Evolutionary conservation across 176 grass and related monocot genomes (phyloP).

Genomic region (Chrysopogon serrulatus): DNA sequence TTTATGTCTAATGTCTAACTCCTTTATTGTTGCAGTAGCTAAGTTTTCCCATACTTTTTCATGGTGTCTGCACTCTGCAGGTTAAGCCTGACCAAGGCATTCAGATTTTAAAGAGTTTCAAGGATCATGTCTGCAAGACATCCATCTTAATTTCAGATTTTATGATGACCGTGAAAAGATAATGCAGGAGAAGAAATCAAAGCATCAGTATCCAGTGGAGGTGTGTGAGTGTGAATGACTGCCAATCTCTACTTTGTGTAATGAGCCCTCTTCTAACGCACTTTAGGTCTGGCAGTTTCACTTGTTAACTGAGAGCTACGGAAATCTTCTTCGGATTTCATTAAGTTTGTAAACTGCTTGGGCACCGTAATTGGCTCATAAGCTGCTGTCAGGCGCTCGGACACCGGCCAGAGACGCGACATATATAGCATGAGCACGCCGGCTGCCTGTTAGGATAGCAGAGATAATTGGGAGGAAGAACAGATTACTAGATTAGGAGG

Average conservation of each 20-base stretch:
- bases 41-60: not conserved
- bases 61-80: slow-evolving; percentile 39
- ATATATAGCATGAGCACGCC: too few relatives aligned
- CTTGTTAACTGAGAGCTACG: not conserved
- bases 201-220: slow-evolving; percentile 43
- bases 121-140: slow-evolving; percentile 68
- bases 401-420: too few relatives aligned
- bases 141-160: slow-evolving; percentile 76
- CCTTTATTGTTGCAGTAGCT: not conserved
- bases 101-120: slow-evolving; percentile 75
- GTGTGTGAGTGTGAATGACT: slow-evolving; percentile 24
- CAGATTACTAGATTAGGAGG: too few relatives aligned
- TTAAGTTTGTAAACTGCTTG: too few relatives aligned
- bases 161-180: slow-evolving; percentile 80
- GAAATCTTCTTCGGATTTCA: too few relatives aligned
- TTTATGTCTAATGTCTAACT: not conserved
- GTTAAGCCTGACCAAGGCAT: slow-evolving; percentile 81
- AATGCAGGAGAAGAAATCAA: slow-evolving; percentile 65
- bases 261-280: not conserved
- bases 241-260: slow-evolving; percentile 5
- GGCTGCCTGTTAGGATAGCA: too few relatives aligned
- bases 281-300: not conserved
- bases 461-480: too few relatives aligned
- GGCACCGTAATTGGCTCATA: too few relatives aligned
- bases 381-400: too few relatives aligned